Percentiles rank a stretch among this genome's conserved stretches.
Conservation (phyloP, 2,329 filamentous ascomycete species). For the Ophiostoma montium region DNA sequence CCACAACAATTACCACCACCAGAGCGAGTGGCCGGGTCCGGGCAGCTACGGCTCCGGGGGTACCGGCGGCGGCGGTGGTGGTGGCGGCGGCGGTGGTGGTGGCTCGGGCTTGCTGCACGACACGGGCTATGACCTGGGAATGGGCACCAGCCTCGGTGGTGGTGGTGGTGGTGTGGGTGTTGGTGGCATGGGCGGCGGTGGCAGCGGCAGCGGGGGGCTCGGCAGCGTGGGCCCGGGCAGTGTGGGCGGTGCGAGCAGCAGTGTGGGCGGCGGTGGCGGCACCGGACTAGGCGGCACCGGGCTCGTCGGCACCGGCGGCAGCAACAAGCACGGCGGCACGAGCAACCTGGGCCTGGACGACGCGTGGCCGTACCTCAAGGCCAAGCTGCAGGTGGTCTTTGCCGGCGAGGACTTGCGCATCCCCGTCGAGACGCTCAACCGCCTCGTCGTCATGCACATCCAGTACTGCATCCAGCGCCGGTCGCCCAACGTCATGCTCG, state of each 20-base stretch:
- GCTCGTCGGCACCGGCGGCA: slow-evolving; percentile 30
- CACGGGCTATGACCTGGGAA: too few species aligned
- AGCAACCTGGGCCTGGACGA: slow-evolving; percentile 62
- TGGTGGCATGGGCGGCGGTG: too few species aligned
- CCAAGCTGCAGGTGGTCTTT: slow-evolving; percentile 63
- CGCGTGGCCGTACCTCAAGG: slow-evolving; percentile 69
- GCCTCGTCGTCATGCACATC: slow-evolving; percentile 64
- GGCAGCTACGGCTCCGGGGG: slow-evolving; percentile 27
- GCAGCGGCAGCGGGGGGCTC: too few species aligned
- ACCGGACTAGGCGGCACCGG: slow-evolving; percentile 24
- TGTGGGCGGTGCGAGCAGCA: slow-evolving; percentile 8
- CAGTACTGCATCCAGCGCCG: slow-evolving; percentile 64
- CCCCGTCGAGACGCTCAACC: slow-evolving; percentile 75
- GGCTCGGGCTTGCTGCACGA: background rate
- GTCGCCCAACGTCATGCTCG: slow-evolving; percentile 54
- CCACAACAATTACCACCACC: background rate
- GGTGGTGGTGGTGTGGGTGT: too few species aligned
- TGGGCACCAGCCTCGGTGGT: too few species aligned
- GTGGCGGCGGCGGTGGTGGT: slow-evolving; percentile 28
- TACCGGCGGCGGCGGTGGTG: slow-evolving; percentile 27
- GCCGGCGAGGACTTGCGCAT: slow-evolving; percentile 66
- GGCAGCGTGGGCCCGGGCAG: too few species aligned
- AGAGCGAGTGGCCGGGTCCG: slow-evolving; percentile 36
- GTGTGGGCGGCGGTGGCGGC: slow-evolving; percentile 29
- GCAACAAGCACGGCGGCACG: slow-evolving; percentile 48